Evolutionary conservation across 768 basidiomycete genomes (phyloP).

Genomic region (Hygrocybe coccinea): DNA sequence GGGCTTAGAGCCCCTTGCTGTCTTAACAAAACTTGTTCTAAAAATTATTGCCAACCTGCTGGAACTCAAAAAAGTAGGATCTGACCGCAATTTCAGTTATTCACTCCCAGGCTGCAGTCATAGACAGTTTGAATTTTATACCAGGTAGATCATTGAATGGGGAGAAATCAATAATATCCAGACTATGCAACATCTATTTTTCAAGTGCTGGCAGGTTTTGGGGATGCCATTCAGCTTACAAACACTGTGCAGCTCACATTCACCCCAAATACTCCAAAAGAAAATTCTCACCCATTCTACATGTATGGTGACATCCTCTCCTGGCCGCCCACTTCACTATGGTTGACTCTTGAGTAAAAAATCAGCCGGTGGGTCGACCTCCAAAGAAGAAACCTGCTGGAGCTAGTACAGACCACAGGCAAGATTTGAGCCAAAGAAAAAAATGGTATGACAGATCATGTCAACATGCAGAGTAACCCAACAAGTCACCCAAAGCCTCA

Average conservation of each 20-base stretch:
- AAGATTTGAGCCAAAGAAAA: not conserved
- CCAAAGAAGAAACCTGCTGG: not conserved
- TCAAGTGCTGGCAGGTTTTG: no score
- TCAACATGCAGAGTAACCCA: no score
- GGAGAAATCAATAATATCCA: not conserved
- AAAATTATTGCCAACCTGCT: not conserved
- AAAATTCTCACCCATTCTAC: not conserved
- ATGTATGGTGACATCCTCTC: not conserved
- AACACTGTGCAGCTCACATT: no score
- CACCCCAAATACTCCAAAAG: not conserved
- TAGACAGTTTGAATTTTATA: not conserved
- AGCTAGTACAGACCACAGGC: not conserved
- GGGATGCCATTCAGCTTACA: no score
- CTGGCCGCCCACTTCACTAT: not conserved
- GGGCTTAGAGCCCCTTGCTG: not conserved
- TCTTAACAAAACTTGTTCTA: not conserved
- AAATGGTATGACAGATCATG: not conserved
- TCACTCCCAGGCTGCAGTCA: no score
- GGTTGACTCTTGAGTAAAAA: not conserved
- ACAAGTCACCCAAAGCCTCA: no score
- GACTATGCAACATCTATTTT: no score
- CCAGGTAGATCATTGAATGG: not conserved
- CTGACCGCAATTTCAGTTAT: not conserved
- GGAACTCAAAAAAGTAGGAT: not conserved
- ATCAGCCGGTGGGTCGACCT: not conserved